Evolutionary conservation across 2,329 filamentous ascomycete species (phyloP), one percentile per base, ranked within the genome.

Genomic region (Penicillium sp.): DNA sequence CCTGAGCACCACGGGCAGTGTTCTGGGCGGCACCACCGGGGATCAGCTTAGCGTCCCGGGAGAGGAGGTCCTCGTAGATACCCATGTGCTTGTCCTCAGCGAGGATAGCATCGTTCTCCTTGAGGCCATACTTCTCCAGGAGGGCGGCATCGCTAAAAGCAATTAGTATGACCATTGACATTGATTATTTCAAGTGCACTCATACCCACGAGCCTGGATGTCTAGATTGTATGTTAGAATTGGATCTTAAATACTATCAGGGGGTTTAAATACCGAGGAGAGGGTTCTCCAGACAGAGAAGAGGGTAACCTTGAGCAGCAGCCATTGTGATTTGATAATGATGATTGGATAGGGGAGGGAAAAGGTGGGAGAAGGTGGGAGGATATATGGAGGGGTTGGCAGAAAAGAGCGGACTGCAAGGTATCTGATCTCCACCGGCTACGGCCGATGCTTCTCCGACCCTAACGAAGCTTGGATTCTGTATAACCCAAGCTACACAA

Each of bases 11-110:
- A 71, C 94, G 88, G 66, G 94, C 93, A 50, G 92, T 95, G 85
- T 99, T 99, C 81, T 99, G 94, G 29, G 94, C 94, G 53, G 94
- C 94, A 70, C 94, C 94, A 63, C 94, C 94, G 51, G 94, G 92
- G 72, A 97, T 94, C 74, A 97, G 83, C 80, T 96, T 95, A 61
- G 93, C 93, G 68, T 94, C 86, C 79, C 87, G 91, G 83, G 94
- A 88, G 68, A 97, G 85, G 65, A 97, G 85, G 71, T 99, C 94
- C 73, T 97, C 92, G 77, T 92, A 99, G 71, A 99, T 84, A 43
- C 83, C 85, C 72, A 89, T 82, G 79, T 99, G 94, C 82, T 96
- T 89, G 72, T 91, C 86, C 77, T 96, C 91, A 53, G 93, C 93
- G 58, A 99, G 90, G 75, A 99, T 97, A 68, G 94, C 94, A 76